A percentile compares a stretch with the other conserved stretches of the same genome.
phyloP scores from a whole-genome alignment of 1,139 yeast genomes.

The Geotrichum phurueaensis region DNA sequence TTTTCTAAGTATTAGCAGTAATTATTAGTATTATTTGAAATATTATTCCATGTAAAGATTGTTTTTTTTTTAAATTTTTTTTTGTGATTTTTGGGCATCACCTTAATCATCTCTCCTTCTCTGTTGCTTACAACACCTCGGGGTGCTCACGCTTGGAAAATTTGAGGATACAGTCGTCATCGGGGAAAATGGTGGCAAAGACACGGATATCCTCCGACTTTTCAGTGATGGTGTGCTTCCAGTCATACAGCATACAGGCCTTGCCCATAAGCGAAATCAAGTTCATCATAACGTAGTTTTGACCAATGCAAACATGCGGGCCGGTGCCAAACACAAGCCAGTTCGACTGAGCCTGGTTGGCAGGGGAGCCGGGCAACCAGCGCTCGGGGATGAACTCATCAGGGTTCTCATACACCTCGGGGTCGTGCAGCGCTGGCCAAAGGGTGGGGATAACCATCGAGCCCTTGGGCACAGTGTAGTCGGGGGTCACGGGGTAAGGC shows the following conservation, averaged over 20 bases:
- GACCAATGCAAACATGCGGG: slow-evolving; percentile 93
- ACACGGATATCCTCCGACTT: slow-evolving; percentile 87
- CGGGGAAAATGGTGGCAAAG: slow-evolving; percentile 96
- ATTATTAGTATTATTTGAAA: neutral
- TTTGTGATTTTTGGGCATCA: neutral
- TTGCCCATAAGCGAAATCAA: slow-evolving; percentile 89
- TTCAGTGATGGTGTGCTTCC: slow-evolving; percentile 75
- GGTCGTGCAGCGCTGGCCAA: slow-evolving; percentile 94
- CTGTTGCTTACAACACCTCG: slow-evolving; percentile 10
- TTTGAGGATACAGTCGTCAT: slow-evolving; percentile 80
- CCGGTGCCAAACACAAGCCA: slow-evolving; percentile 98
- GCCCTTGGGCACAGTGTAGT: slow-evolving; percentile 91
- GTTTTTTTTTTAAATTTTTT: neutral
- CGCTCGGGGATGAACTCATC: slow-evolving; percentile 93
- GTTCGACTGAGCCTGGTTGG: slow-evolving; percentile 63
- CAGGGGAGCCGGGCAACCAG: slow-evolving; percentile 68
- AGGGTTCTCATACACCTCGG: slow-evolving; percentile 90
- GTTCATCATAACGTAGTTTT: slow-evolving; percentile 84
- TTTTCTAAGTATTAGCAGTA: neutral
- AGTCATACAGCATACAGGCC: slow-evolving; percentile 70
- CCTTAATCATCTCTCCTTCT: neutral
- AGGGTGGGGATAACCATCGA: slow-evolving; percentile 93
- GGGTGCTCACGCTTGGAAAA: slow-evolving; percentile 43
- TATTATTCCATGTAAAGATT: neutral
- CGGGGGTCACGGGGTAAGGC: slow-evolving; percentile 72